Conservation (phyloP, 495 filamentous ascomycete species). For the Penicillium egyptiacum region DNA sequence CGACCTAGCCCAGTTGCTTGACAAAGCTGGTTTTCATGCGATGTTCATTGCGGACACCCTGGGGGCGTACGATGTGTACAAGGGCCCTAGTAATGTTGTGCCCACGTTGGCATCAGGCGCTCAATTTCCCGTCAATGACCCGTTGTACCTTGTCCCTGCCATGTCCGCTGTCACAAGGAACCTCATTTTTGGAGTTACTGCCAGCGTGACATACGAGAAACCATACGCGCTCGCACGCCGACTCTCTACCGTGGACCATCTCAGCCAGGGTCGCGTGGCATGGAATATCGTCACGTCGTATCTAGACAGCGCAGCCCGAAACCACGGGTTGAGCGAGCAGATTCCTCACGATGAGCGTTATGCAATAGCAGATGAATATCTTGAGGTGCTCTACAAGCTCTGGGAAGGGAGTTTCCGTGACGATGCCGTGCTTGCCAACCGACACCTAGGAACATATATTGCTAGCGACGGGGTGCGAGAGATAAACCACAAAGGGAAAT, state of each 20-base stretch:
- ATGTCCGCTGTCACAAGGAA: conserved; percentile 59
- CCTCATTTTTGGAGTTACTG: conserved; percentile 54
- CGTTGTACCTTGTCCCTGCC: conserved; percentile 49
- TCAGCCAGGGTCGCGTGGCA: conserved; percentile 54
- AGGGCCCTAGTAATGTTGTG: conserved; percentile 30
- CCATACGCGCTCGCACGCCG: conserved; percentile 59
- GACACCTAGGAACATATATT: conserved; percentile 47
- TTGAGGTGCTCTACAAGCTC: conserved; percentile 61
- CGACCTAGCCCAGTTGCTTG: conserved; percentile 55
- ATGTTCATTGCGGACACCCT: conserved; percentile 59
- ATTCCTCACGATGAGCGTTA: conserved; percentile 59
- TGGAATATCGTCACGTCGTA: conserved; percentile 65
- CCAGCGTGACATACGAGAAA: conserved; percentile 54
- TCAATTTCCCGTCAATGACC: conserved; percentile 43
- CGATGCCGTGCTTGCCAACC: conserved; percentile 54
- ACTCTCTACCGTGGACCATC: conserved; percentile 59
- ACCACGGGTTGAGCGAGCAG: conserved; percentile 52
- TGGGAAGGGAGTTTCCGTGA: conserved; percentile 60
- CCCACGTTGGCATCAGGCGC: conserved; percentile 32
- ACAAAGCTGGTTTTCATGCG: conserved; percentile 59
- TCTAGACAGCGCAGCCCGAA: conserved; percentile 56
- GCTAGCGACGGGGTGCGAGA: conserved; percentile 49
- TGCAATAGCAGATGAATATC: conserved; percentile 58
- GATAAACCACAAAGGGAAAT: conserved; percentile 59
- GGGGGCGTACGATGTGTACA: conserved; percentile 38